A percentile compares a stretch with the other conserved stretches of the same genome.
phyloP scores from a whole-genome alignment of 257 asterid species.

The Nemophila menziesii region DNA sequence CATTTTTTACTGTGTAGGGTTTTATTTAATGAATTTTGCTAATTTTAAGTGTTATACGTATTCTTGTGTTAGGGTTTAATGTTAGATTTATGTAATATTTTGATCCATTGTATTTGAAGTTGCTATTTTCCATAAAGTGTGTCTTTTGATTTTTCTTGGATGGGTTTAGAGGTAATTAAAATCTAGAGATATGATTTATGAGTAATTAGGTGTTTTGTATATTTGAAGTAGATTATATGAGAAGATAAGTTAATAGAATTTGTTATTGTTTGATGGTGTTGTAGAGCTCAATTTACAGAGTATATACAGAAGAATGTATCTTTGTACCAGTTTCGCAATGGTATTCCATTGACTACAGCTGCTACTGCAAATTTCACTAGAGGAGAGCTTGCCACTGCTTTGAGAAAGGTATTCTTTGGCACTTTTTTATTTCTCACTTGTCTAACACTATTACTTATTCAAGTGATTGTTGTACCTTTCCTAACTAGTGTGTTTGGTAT shows the following conservation, averaged over 20 bases:
- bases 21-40: no score
- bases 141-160: no score
- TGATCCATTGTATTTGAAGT: neutral
- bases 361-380: constrained; percentile 93
- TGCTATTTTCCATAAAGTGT: neutral
- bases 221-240: constrained; percentile 2
- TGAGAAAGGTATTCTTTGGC: constrained; percentile 53
- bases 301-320: constrained; percentile 92
- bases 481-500: constrained; percentile 1
- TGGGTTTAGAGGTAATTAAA: neutral
- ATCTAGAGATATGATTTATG: no score
- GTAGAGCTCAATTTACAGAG: constrained; percentile 92
- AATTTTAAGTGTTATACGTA: no score
- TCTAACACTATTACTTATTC: no score
- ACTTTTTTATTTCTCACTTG: neutral
- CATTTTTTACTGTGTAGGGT: neutral
- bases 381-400: constrained; percentile 97
- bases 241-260: neutral
- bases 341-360: constrained; percentile 86
- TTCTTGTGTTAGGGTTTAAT: no score
- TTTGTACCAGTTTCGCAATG: constrained; percentile 85
- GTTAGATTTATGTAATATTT: neutral
- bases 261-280: constrained; percentile 6
- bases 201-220: neutral
- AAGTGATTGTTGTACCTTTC: neutral